phyloP scores from a whole-genome alignment of 2,329 filamentous ascomycete species.

The Apiospora hydei region DNA sequence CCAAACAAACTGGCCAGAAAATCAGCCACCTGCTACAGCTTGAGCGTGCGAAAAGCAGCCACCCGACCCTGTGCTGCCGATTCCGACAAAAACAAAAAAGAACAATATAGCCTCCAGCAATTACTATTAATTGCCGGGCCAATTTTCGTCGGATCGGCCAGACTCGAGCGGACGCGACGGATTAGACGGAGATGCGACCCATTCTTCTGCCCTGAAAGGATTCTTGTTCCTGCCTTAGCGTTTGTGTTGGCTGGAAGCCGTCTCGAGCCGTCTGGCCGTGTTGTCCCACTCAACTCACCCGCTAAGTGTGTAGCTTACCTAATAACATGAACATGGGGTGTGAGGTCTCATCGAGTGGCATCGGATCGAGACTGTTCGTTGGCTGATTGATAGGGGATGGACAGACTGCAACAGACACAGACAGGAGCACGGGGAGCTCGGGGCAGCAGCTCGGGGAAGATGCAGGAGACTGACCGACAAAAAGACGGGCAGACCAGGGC shows the following conservation, averaged over 20 bases:
- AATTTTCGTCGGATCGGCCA: neutral
- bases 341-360: neutral
- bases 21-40: constrained; percentile 11
- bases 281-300: neutral
- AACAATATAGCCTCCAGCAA: neutral
- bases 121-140: neutral
- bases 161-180: constrained; percentile 7
- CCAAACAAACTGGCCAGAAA: neutral
- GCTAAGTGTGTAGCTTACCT: neutral
- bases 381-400: neutral
- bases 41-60: neutral
- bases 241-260: neutral
- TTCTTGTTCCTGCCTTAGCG: constrained; percentile 17
- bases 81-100: neutral
- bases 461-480: constrained; percentile 2
- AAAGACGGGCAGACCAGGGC: neutral
- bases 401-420: neutral
- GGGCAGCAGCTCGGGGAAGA: neutral
- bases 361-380: neutral
- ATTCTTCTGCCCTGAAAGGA: neutral
- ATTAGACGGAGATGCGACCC: constrained; percentile 7
- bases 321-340: neutral
- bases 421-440: neutral
- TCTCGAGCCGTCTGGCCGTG: constrained; percentile 7
- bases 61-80: neutral